Evolutionary conservation across 192 early-diverging fungal genomes (phyloP), one percentile per base, ranked within the genome.

Genomic region (Entomortierella parvispora): DNA sequence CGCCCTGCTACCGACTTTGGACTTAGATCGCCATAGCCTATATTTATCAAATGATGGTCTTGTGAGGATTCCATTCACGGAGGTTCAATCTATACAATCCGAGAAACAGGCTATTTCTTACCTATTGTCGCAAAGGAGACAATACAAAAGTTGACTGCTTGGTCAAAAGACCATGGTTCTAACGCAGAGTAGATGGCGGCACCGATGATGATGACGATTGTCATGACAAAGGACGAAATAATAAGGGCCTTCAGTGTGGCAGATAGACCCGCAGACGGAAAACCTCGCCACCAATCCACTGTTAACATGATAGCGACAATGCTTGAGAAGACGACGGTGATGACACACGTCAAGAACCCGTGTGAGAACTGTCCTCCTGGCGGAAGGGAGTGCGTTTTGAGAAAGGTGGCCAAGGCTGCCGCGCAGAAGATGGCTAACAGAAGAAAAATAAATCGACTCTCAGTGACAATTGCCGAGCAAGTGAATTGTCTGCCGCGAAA

Each of bases 41-140:
- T 3, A 28, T 23, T 26, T 1, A 43, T 10, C 2, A n/a, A 26
- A 40, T 43, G 4, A 22, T 42, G 32, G 33, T 56, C 9, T 28
- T 2, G 25, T 14, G 50, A 28, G 26, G 50, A 28, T 9, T 10
- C 32, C 14, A 33, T 28, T 10, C 53, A 2, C 4, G 8, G 51
- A 28, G 3, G 11, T 22, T 25, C 15, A 43, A 10, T 6, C 2
- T 25, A 59, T 17, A 29, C 45, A 14, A 20, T 3, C 0, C 25
- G 44, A 46, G 5, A 15, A 31, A 18, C 12, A 33, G 11, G 29
- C 31, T 17, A 22, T 29, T 11, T 20, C 57, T n/a, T 77, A 77
- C 74, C 74, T 22, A 77, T 77, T 5, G 74, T 77, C n/a, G 74
- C 66, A 65, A 77, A 77, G 9, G 74, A 77, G 10, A 77, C 74